A percentile compares a stretch with the other conserved stretches of the same genome.
These are phyloP conservation scores for Arabidopsis suecica DNA, from an alignment of 345 rosid species.

Conservation along the genomic window DNA sequence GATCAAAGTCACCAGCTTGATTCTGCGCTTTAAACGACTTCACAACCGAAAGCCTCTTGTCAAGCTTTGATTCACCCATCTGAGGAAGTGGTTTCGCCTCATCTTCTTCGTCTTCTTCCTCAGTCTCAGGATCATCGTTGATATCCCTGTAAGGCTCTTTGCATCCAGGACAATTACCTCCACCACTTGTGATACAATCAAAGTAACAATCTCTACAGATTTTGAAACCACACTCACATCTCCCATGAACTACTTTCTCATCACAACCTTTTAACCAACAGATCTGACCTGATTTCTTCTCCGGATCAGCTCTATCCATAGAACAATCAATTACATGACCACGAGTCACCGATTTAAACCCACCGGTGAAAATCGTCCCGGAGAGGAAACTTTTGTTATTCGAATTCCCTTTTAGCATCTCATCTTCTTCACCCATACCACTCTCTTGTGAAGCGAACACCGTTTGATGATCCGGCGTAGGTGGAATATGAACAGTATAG, in stretches of 20 bases:
- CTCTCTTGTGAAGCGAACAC: conserved; percentile 59
- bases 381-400: conserved; percentile 58
- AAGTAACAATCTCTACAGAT: conserved; percentile 73
- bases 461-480: conserved; percentile 80
- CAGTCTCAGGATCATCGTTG: conserved; percentile 54
- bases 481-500: conserved; percentile 80
- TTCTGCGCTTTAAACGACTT: conserved; percentile 70
- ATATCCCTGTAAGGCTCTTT: conserved; percentile 69
- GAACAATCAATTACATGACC: conserved; percentile 71
- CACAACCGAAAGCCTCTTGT: conserved; percentile 73
- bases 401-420: conserved; percentile 31
- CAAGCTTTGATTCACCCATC: conserved; percentile 58
- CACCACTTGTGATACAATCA: conserved; percentile 60
- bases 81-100: conserved; percentile 72
- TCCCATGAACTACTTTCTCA: conserved; percentile 57
- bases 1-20: conserved; percentile 74
- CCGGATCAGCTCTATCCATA: conserved; percentile 45
- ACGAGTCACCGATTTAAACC: conserved; percentile 71
- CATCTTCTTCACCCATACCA: conserved; percentile 43
- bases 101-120: conserved; percentile 62
- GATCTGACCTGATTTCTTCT: conserved; percentile 50
- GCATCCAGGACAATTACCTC: conserved; percentile 77
- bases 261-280: conserved; percentile 82
- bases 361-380: conserved; percentile 72
- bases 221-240: conserved; percentile 73